Evolutionary conservation across 805 yeast genomes (phyloP).

Genomic region (Cyberlindnera euphorbiiphila): DNA sequence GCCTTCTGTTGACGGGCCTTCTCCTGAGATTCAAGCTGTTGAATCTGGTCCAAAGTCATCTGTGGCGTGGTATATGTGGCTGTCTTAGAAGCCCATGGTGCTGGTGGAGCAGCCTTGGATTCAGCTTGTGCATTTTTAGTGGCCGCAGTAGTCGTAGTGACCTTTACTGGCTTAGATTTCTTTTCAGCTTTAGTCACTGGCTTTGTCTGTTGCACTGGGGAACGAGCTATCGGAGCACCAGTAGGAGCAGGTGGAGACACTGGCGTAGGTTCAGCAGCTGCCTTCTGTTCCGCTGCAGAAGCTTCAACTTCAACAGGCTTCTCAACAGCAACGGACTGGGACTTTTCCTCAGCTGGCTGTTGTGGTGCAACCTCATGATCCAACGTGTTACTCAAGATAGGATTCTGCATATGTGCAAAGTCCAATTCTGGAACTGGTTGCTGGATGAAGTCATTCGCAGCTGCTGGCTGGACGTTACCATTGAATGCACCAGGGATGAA

Average conservation of each 20-base stretch:
- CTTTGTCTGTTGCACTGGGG: neutral
- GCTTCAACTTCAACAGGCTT: neutral
- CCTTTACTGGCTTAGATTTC: constrained; percentile 11
- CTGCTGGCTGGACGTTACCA: neutral
- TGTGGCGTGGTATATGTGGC: constrained; percentile 31
- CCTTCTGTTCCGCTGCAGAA: too few relatives aligned
- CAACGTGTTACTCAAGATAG: too few relatives aligned
- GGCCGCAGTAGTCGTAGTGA: constrained; percentile 9
- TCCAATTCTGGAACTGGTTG: constrained; percentile 21
- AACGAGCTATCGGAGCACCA: neutral
- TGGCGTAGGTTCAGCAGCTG: too few relatives aligned
- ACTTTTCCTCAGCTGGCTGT: constrained; percentile 22
- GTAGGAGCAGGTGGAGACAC: too few relatives aligned
- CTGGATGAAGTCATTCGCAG: neutral
- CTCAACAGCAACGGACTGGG: neutral
- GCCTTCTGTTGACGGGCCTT: constrained; percentile 38
- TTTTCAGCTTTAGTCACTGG: constrained; percentile 2
- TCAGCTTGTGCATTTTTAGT: constrained; percentile 10
- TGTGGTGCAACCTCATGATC: too few relatives aligned
- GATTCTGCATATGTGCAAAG: too few relatives aligned
- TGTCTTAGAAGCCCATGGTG: constrained; percentile 52
- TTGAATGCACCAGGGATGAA: constrained; percentile 8
- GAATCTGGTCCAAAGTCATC: constrained; percentile 49
- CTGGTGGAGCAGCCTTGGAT: constrained; percentile 29
- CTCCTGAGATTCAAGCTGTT: constrained; percentile 43